Evolutionary conservation across 805 yeast genomes (phyloP), one percentile per base, ranked within the genome.

Genomic region (Kluyveromyces starmeri): DNA sequence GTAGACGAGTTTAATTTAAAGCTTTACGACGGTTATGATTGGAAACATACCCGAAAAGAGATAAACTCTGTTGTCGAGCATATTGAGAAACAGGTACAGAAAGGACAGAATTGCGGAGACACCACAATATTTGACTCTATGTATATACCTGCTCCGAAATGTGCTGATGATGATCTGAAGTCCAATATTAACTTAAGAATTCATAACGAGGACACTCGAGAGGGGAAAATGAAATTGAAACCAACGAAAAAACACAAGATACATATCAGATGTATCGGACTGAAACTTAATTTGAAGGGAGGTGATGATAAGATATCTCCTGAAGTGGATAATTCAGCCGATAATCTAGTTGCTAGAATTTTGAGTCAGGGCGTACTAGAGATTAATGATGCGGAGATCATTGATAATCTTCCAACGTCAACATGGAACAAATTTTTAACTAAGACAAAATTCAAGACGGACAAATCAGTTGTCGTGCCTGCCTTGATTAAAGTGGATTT

Each of bases 1-100:
- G 14, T 30, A 7, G 10, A 67, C 2, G 67, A 66, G 31, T 55
- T 64, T 0, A 50, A 47, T 1, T 47, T 81, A 2, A 71, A 65
- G 33, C 58, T 89, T 13, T 77, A 71, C 53, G 98, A 92, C 60
- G 99, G 99, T 0, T 92, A 78, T 51, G 97, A 92, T 47, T 86
- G 96, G 94, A 71, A 70, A 36, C 72, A 73, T 27, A 85, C 97
- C 0, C 68, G 94, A 38, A 65, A 64, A 16, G 65, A 77, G 0
- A 78, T 92, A 19, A 62, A 65, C 8, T 70, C 68, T n/a, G 81
- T 83, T 0, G 77, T 88, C 0, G 70, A 70, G 35, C 59, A 71
- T 8, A 71, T 84, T 6, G 85, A 79, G 44, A 32, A 45, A 27
- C 47, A 48, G 12, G 24, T 12, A 36, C 33, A n/a, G 34, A 31